Base-by-base conservation (phyloP, 352 stramenopile species). In the Globisporangium heterothallicum region DNA sequence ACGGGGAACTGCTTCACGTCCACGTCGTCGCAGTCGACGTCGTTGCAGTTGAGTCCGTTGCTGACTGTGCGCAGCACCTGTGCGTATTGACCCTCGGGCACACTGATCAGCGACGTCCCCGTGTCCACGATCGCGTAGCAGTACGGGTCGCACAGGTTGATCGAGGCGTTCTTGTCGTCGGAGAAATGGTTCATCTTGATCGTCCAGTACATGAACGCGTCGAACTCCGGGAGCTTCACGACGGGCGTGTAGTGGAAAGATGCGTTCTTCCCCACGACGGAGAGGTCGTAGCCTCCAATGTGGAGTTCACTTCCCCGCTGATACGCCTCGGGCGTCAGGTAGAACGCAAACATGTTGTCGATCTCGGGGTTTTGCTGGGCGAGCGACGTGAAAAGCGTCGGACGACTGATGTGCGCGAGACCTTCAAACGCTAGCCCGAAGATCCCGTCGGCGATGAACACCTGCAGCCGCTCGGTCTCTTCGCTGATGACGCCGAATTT, bases 121-220 rank as follows among this genome's bases (percentile, higher is more conserved):
- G 84, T 94, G 69, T 96, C 84, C 16, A 92, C 82, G 55, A 96
- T 96, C 22, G 84, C 84, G 44, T 86, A 92, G 68, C 84, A 95
- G 47, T 88, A 90, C 16, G 72, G 72, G n/a, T 58, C 47, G 58
- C 86, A 95, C 36, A 92, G 53, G 53, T 91, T 90, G 4, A 13
- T 43, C 2, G 29, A 29, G 13, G 44, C n/a, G 24, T 58, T 56
- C 19, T 16, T 1, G 32, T 49, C 26, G 32, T 18, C 25, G 46
- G 66, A 74, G 32, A 90, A 88, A 26, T 65, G 58, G 59, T 79
- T 86, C 70, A 92, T 72, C 68, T 92, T 71, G 36, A 94, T 55
- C 13, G 76, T 90, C 85, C 84, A 94, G 66, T 93, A 95, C 76
- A 86, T 86, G 69, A 71, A 89, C 50, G 73, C 58, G 59, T 84